phyloP scores from a whole-genome alignment of 2,329 filamentous ascomycete genomes.

The Fonsecaea multimorphosa region DNA sequence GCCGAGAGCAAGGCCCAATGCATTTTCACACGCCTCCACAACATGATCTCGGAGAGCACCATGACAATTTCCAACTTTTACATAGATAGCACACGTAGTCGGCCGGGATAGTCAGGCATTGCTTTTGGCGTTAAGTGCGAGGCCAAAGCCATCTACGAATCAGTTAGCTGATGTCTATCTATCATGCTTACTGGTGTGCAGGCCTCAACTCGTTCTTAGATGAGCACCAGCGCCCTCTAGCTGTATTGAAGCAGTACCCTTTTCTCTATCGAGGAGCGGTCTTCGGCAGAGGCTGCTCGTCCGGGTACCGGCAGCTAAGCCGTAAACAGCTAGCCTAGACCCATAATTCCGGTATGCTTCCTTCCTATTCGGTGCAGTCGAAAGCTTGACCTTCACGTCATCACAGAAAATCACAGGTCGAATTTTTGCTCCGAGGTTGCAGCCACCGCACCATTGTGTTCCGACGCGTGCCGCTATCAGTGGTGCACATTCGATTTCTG shows the following conservation, averaged over 20 bases:
- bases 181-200: neutral
- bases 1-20: neutral
- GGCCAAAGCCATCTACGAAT: neutral
- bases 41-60: neutral
- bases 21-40: neutral
- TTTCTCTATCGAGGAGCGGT: neutral
- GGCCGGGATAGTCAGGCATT: neutral
- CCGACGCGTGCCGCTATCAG: slow-evolving; percentile 22
- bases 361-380: neutral
- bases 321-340: neutral
- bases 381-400: slow-evolving; percentile 17
- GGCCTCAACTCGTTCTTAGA: neutral
- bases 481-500: neutral
- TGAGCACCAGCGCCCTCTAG: neutral
- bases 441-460: slow-evolving; percentile 1
- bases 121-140: neutral
- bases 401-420: neutral
- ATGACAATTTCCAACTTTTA: neutral
- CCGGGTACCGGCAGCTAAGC: neutral
- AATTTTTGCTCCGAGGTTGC: slow-evolving; percentile 9
- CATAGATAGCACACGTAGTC: neutral
- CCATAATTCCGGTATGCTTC: neutral
- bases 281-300: neutral
- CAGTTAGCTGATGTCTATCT: neutral
- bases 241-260: neutral